phyloP scores from a whole-genome alignment of 257 asterid genomes.

The Catharanthus roseus region DNA sequence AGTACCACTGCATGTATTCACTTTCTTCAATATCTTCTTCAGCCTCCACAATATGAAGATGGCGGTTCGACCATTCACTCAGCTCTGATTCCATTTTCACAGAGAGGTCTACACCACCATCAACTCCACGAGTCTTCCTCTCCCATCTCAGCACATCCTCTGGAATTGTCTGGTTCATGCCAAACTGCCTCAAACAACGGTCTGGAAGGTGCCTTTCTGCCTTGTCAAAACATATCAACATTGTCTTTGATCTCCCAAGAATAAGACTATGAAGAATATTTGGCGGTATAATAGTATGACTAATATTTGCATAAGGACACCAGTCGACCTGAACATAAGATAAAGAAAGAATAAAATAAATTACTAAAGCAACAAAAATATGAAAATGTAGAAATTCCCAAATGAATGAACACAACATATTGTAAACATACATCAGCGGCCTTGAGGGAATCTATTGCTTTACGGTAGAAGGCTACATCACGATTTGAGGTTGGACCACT shows the following conservation, averaged over 20 bases:
- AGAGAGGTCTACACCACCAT: conserved; percentile 82
- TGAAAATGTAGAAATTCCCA: conserved; percentile 1
- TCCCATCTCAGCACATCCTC: conserved; percentile 87
- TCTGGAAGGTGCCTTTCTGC: conserved; percentile 98
- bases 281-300: conserved; percentile 79
- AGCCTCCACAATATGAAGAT: conserved; percentile 69
- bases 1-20: conserved; percentile 84
- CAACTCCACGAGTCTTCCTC: conserved; percentile 96
- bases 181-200: conserved; percentile 89
- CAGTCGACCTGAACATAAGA: conserved; percentile 63
- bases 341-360: conserved; percentile 12
- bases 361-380: background rate
- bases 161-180: conserved; percentile 77
- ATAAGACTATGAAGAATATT: conserved; percentile 65
- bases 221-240: conserved; percentile 92
- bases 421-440: conserved; percentile 47
- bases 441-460: conserved; percentile 57
- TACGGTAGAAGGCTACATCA: conserved; percentile 88
- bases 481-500: conserved; percentile 89
- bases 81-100: conserved; percentile 87
- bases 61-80: conserved; percentile 74
- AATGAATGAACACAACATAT: background rate
- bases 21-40: conserved; percentile 81
- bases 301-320: conserved; percentile 86
- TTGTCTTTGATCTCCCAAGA: conserved; percentile 91